Evolutionary conservation across 176 grass and related monocot species (phyloP).

Genomic region (Cenchrus americanus): DNA sequence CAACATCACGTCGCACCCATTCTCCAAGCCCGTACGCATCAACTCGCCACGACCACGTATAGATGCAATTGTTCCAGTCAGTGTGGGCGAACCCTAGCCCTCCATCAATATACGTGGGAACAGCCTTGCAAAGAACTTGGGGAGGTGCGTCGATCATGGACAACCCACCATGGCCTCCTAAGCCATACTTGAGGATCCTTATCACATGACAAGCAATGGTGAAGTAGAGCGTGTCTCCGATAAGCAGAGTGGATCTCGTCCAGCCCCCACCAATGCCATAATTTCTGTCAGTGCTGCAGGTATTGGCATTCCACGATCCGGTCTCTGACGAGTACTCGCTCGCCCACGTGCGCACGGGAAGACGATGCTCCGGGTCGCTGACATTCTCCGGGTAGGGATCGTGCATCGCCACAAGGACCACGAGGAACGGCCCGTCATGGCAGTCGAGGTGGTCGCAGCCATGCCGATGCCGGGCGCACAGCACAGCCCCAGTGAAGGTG

Average conservation of each 20-base stretch:
- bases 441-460: not conserved
- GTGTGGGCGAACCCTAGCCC: not conserved
- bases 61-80: not conserved
- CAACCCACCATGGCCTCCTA: not conserved
- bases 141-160: not conserved
- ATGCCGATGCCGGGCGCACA: not conserved
- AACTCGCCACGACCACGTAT: not conserved
- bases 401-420: not conserved
- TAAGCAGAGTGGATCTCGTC: not conserved
- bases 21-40: not conserved
- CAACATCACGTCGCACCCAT: not conserved
- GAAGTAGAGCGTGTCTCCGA: not conserved
- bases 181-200: not conserved
- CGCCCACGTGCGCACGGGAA: not conserved
- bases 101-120: not conserved
- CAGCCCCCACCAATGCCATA: not conserved
- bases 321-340: not conserved
- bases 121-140: not conserved
- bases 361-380: too few relatives aligned
- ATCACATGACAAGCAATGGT: not conserved
- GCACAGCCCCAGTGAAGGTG: not conserved
- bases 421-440: not conserved
- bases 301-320: not conserved
- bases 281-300: not conserved
- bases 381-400: too few relatives aligned